Conservation (phyloP, 768 basidiomycete genomes). For the Pulveroboletus sp. region DNA sequence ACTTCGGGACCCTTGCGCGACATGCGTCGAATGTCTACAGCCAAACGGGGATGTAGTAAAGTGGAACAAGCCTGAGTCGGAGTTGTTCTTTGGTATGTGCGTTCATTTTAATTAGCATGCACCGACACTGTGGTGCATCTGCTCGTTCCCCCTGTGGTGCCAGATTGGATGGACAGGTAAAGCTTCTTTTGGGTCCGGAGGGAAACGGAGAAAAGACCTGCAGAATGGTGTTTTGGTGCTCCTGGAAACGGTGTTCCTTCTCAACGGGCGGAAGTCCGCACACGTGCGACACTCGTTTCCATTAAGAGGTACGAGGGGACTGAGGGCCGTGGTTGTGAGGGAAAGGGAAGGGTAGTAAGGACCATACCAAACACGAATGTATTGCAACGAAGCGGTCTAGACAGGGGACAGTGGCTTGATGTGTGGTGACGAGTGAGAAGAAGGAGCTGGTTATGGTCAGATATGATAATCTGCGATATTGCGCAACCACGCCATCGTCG, state of each 20-base stretch:
- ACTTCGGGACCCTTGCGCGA: conserved; percentile 62
- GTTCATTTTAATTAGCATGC: no score
- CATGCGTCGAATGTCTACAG: conserved; percentile 62
- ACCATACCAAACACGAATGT: background rate
- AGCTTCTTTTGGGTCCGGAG: conserved; percentile 42
- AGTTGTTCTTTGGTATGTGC: conserved; percentile 77
- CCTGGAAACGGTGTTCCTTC: conserved; percentile 72
- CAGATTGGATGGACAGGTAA: conserved; percentile 43
- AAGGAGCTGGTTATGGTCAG: conserved; percentile 11
- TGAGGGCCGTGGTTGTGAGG: conserved; percentile 37
- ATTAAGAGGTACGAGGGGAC: conserved; percentile 56
- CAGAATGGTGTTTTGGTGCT: conserved; percentile 77
- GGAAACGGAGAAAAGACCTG: conserved; percentile 51
- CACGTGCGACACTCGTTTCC: conserved; percentile 79
- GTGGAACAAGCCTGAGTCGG: conserved; percentile 64
- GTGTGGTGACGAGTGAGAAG: conserved; percentile 10
- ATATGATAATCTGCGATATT: conserved; percentile 8
- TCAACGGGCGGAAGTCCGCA: conserved; percentile 57
- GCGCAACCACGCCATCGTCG: conserved; percentile 3
- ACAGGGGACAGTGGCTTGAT: conserved; percentile 10
- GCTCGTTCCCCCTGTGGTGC: background rate
- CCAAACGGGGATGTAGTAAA: conserved; percentile 69
- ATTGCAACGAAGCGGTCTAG: background rate
- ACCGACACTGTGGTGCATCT: no score
- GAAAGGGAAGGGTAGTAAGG: conserved; percentile 7